Conservation (phyloP, 2,329 filamentous ascomycete genomes). For the Aspergillus latus region DNA sequence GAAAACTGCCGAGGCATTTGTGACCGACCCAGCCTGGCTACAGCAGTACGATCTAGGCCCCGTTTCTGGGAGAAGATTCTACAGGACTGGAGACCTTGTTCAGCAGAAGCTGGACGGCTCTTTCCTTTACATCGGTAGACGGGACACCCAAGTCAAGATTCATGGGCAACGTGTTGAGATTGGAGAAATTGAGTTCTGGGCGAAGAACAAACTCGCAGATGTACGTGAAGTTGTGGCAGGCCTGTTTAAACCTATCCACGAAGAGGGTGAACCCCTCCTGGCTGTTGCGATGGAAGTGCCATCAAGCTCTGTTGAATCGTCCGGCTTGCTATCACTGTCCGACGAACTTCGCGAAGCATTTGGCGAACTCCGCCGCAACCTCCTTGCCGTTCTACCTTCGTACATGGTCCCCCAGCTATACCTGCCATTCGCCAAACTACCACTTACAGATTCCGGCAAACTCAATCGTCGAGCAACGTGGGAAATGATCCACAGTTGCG, state of each 20-base stretch:
- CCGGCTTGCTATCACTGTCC: background rate
- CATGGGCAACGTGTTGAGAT: slow-evolving; percentile 74
- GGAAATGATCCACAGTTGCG: slow-evolving; percentile 15
- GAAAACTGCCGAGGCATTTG: slow-evolving; percentile 3
- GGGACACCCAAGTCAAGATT: slow-evolving; percentile 56
- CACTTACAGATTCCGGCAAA: slow-evolving; percentile 40
- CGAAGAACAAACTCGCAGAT: slow-evolving; percentile 1
- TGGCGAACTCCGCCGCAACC: background rate
- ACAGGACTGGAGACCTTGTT: slow-evolving; percentile 22
- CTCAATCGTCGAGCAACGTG: slow-evolving; percentile 27
- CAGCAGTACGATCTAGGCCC: slow-evolving; percentile 40
- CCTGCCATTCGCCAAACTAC: slow-evolving; percentile 35
- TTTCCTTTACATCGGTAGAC: slow-evolving; percentile 67
- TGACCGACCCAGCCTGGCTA: slow-evolving; percentile 64
- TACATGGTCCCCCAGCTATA: slow-evolving; percentile 40
- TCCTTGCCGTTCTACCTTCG: slow-evolving; percentile 15
- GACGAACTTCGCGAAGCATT: background rate
- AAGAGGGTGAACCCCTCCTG: background rate
- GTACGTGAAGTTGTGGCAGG: slow-evolving; percentile 3
- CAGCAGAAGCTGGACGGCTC: slow-evolving; percentile 67
- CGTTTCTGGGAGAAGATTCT: slow-evolving; percentile 25
- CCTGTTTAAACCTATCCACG: background rate
- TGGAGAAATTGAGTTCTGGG: slow-evolving; percentile 13
- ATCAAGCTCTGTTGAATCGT: background rate
- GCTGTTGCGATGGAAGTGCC: slow-evolving; percentile 5